phyloP scores from a whole-genome alignment of 441 rosid species.

The Breynia disticha region DNA sequence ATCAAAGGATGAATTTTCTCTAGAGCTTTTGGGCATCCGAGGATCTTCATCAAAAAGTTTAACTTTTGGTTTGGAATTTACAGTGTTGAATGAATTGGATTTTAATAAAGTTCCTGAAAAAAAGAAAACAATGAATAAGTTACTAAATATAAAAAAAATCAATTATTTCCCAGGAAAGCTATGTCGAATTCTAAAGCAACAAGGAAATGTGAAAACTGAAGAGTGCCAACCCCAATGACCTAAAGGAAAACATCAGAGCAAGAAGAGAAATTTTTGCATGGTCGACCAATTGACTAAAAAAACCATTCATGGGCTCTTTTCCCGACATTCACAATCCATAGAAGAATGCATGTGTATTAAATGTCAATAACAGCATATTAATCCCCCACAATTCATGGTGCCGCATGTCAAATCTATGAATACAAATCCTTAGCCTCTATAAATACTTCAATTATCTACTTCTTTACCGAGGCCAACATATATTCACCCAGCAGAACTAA shows the following conservation, averaged over 20 bases:
- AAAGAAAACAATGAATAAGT: neutral
- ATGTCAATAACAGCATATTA: too few relatives aligned
- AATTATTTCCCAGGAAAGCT: too few relatives aligned
- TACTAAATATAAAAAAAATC: neutral
- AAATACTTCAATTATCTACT: too few relatives aligned
- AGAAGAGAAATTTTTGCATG: neutral
- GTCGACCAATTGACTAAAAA: too few relatives aligned
- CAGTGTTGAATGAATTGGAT: conserved; percentile 65
- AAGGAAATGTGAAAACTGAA: neutral
- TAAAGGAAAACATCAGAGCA: neutral
- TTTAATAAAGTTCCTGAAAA: conserved; percentile 57
- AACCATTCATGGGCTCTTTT: too few relatives aligned
- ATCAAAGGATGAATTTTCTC: conserved; percentile 37
- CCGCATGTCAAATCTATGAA: too few relatives aligned
- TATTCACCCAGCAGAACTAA: neutral
- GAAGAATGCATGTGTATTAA: too few relatives aligned
- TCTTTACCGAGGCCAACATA: neutral
- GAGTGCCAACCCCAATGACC: neutral
- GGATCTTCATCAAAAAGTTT: conserved; percentile 56
- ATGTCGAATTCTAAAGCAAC: neutral
- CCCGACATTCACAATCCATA: too few relatives aligned
- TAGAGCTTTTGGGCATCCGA: conserved; percentile 45
- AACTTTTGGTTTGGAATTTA: conserved; percentile 52
- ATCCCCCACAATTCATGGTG: too few relatives aligned
- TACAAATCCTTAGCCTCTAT: too few relatives aligned